These are phyloP conservation scores for Ceratobasidium sp. DNA, from an alignment of 1,284 basidiomycete genomes.

Conservation along the genomic window DNA sequence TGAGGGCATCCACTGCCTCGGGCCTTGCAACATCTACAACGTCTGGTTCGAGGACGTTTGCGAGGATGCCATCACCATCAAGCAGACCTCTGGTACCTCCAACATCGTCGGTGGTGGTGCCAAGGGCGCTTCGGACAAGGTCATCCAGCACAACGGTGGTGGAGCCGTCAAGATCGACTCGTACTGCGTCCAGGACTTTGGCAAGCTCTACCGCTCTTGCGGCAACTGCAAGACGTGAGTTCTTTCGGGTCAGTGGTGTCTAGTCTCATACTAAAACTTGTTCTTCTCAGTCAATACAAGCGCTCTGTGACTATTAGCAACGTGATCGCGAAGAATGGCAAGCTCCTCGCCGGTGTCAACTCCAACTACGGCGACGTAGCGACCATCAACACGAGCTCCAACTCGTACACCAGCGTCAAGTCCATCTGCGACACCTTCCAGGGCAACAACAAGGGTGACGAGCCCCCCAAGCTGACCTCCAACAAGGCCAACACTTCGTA, in stretches of 20 bases:
- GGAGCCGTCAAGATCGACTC: constrained; percentile 27
- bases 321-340: constrained; percentile 42
- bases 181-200: constrained; percentile 8
- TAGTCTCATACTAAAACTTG: not conserved
- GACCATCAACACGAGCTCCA: constrained; percentile 37
- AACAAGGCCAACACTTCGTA: constrained; percentile 41
- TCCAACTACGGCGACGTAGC: constrained; percentile 45
- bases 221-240: constrained; percentile 44
- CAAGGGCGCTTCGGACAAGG: constrained; percentile 42
- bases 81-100: constrained; percentile 43
- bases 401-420: constrained; percentile 39
- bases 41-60: constrained; percentile 60
- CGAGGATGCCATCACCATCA: constrained; percentile 56
- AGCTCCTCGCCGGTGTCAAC: constrained; percentile 44
- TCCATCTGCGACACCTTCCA: constrained; percentile 41
- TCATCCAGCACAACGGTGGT: constrained; percentile 44
- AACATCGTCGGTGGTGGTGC: constrained; percentile 44
- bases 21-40: constrained; percentile 57
- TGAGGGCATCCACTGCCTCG: constrained; percentile 59
- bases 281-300: constrained; percentile 45
- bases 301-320: constrained; percentile 50
- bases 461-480: constrained; percentile 41
- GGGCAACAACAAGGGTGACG: constrained; percentile 42
- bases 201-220: constrained; percentile 43
- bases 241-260: not conserved